These are phyloP conservation scores for Yarrowia sp. DNA, from an alignment of 805 yeast species.

Conservation along the genomic window DNA sequence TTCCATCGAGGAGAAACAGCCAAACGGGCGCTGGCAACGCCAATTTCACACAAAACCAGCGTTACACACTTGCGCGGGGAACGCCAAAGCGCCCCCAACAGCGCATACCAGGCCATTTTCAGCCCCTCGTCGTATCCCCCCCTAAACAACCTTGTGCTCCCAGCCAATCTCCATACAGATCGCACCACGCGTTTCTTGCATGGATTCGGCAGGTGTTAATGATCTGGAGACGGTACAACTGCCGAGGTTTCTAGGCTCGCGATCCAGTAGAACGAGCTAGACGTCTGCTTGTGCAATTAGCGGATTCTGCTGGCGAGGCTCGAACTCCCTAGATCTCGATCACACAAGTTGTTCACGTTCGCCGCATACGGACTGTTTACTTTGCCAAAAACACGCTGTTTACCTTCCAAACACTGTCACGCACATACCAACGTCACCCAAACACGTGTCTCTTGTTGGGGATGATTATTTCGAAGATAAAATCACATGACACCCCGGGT, in stretches of 20 bases:
- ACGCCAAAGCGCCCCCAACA: no score
- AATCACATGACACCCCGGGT: slow-evolving; percentile 1
- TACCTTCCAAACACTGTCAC: neutral
- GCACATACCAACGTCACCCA: neutral
- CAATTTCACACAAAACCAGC: neutral
- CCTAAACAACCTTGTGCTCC: neutral
- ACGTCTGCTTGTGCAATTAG: no score
- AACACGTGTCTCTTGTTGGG: slow-evolving; percentile 16
- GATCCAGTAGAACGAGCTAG: no score
- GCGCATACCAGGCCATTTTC: no score
- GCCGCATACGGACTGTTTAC: neutral
- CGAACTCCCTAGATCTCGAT: no score
- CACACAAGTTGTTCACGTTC: no score
- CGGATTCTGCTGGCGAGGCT: no score
- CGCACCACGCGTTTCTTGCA: slow-evolving; percentile 9
- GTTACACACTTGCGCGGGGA: neutral
- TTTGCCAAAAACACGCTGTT: neutral
- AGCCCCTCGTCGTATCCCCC: no score
- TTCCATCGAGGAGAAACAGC: neutral
- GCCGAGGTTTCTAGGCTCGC: no score
- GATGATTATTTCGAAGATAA: neutral
- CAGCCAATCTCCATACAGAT: slow-evolving; percentile 23
- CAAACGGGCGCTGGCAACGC: neutral
- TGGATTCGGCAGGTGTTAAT: neutral
- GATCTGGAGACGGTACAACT: no score